Evolutionary conservation across 805 yeast genomes (phyloP).

Genomic region (Groenewaldozyma tartarivorans): DNA sequence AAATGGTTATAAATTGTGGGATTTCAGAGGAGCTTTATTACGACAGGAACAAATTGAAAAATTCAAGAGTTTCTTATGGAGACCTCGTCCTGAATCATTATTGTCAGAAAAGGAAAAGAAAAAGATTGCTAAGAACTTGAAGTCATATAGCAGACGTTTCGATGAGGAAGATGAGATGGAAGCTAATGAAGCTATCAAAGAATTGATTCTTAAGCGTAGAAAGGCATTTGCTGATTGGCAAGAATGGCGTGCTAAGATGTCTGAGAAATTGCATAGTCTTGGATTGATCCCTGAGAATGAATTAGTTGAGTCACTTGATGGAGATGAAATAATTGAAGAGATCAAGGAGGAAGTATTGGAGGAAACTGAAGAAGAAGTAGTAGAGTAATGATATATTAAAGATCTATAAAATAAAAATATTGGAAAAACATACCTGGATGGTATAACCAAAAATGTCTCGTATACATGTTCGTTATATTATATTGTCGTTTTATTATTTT

Average conservation of each 20-base stretch:
- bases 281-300: conserved; percentile 32
- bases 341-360: conserved; percentile 50
- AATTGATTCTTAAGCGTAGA: conserved; percentile 77
- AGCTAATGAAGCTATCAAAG: conserved; percentile 85
- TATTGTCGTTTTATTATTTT: too few species aligned
- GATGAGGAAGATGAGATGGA: conserved; percentile 95
- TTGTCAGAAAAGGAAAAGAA: conserved; percentile 72
- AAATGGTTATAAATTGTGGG: conserved; percentile 84
- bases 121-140: conserved; percentile 82
- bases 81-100: conserved; percentile 86
- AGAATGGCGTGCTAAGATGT: conserved; percentile 55
- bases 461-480: too few species aligned
- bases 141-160: conserved; percentile 84
- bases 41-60: conserved; percentile 72
- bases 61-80: conserved; percentile 88
- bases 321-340: conserved; percentile 60
- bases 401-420: background rate
- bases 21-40: conserved; percentile 67
- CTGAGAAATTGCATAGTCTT: conserved; percentile 35
- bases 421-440: background rate
- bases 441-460: too few species aligned
- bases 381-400: conserved; percentile 8
- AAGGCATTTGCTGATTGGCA: conserved; percentile 77
- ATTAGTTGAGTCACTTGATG: conserved; percentile 41
- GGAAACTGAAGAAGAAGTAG: conserved; percentile 35